These are phyloP conservation scores for Metschnikowia corniflorae DNA, from an alignment of 805 yeast genomes.

Conservation along the genomic window DNA sequence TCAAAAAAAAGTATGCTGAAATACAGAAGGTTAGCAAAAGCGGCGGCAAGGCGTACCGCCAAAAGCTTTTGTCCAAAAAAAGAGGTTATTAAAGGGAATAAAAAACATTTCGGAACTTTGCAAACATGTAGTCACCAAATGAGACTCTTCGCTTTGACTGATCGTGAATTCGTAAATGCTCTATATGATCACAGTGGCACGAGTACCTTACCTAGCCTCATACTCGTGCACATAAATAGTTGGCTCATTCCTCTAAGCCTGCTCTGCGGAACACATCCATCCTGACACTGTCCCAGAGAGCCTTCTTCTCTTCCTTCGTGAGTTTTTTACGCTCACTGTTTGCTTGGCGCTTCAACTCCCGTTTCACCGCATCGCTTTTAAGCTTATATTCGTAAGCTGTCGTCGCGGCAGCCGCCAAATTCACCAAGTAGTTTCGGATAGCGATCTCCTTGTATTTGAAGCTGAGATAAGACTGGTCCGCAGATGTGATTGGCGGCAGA, in stretches of 20 bases:
- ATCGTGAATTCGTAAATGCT: no score
- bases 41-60: slow-evolving; percentile 68
- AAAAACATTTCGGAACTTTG: no score
- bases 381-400: slow-evolving; percentile 49
- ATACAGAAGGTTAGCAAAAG: slow-evolving; percentile 60
- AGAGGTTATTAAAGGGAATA: slow-evolving; percentile 44
- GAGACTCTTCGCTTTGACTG: no score
- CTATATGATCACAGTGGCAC: no score
- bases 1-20: slow-evolving; percentile 78
- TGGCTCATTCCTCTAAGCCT: slow-evolving; percentile 31
- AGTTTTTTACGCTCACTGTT: slow-evolving; percentile 28
- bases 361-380: slow-evolving; percentile 33
- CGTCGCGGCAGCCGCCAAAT: slow-evolving; percentile 52
- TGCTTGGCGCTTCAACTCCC: slow-evolving; percentile 19
- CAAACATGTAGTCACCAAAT: no score
- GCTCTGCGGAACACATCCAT: slow-evolving; percentile 50
- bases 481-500: slow-evolving; percentile 28
- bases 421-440: slow-evolving; percentile 47
- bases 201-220: no score
- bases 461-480: slow-evolving; percentile 29
- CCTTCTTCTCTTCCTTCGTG: slow-evolving; percentile 39
- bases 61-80: slow-evolving; percentile 60
- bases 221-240: no score
- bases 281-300: slow-evolving; percentile 48
- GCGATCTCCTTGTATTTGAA: slow-evolving; percentile 44